A percentile compares a stretch with the other conserved stretches of the same genome.
These are phyloP conservation scores for Penicillium crystallinum DNA, from an alignment of 495 filamentous ascomycete genomes.

Conservation along the genomic window DNA sequence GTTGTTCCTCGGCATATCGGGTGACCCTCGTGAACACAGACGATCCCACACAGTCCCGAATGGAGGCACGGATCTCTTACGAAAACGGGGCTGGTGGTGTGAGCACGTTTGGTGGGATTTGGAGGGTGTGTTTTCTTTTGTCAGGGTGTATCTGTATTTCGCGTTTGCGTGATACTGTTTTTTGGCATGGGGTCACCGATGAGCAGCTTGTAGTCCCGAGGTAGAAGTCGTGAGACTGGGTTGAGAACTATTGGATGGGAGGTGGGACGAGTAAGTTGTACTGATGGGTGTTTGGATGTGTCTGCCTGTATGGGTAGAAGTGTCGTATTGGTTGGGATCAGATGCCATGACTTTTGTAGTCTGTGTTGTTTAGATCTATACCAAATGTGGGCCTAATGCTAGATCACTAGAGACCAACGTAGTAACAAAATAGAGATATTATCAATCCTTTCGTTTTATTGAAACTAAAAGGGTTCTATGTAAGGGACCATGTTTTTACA, in stretches of 20 bases:
- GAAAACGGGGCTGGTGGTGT: neutral
- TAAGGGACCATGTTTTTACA: constrained; percentile 29
- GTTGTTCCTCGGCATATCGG: constrained; percentile 20
- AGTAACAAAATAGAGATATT: constrained; percentile 11
- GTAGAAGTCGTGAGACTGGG: neutral
- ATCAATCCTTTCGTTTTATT: constrained; percentile 28
- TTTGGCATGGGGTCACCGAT: neutral
- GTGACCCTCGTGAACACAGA: constrained; percentile 16
- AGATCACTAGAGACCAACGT: neutral
- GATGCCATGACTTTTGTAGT: no score
- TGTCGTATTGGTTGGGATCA: no score
- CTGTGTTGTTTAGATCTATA: no score
- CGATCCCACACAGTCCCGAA: constrained; percentile 2
- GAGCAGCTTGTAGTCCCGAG: neutral
- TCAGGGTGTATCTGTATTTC: neutral
- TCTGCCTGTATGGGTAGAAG: no score
- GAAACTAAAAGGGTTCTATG: constrained; percentile 26
- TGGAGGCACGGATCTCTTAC: constrained; percentile 4
- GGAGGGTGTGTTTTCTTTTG: neutral
- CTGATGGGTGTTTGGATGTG: neutral
- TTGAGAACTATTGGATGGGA: neutral
- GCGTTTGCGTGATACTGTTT: neutral
- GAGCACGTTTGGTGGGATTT: neutral
- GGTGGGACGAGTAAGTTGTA: neutral
- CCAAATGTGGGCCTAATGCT: neutral